Conservation (phyloP, 768 basidiomycete species). For the Lentinus tigrinus region DNA sequence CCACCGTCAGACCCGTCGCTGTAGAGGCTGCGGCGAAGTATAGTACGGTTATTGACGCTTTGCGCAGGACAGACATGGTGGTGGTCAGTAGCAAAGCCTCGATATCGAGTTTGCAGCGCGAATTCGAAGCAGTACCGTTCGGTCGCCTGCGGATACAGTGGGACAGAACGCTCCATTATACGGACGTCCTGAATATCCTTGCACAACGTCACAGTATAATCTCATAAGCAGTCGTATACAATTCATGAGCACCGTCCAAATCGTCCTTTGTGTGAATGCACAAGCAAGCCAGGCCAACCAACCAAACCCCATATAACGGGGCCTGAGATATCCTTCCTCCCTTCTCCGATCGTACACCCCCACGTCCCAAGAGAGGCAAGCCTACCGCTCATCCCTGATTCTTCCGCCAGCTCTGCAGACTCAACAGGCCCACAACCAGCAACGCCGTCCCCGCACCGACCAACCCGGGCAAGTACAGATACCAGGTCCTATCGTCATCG, state of each 20-base stretch:
- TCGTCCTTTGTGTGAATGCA: not conserved
- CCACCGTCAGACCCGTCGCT: conserved; percentile 55
- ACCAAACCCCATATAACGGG: not conserved
- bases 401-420: conserved; percentile 55
- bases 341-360: too few relatives aligned
- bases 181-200: not conserved
- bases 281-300: not conserved
- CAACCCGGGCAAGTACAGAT: conserved; percentile 73
- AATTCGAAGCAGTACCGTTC: not conserved
- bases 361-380: too few relatives aligned
- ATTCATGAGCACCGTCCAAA: not conserved
- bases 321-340: too few relatives aligned
- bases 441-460: conserved; percentile 85
- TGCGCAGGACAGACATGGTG: conserved; percentile 17
- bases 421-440: conserved; percentile 74
- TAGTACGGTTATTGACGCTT: conserved; percentile 40
- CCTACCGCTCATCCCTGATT: conserved; percentile 26
- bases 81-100: not conserved
- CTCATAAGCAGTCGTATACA: not conserved
- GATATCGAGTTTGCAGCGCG: not conserved
- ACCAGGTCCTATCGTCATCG: conserved; percentile 75
- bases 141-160: not conserved
- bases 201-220: too few relatives aligned
- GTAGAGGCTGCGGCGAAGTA: conserved; percentile 70
- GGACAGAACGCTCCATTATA: not conserved